Conservation (phyloP, 352 stramenopile genomes). For the Halophytophthora polymorphica region DNA sequence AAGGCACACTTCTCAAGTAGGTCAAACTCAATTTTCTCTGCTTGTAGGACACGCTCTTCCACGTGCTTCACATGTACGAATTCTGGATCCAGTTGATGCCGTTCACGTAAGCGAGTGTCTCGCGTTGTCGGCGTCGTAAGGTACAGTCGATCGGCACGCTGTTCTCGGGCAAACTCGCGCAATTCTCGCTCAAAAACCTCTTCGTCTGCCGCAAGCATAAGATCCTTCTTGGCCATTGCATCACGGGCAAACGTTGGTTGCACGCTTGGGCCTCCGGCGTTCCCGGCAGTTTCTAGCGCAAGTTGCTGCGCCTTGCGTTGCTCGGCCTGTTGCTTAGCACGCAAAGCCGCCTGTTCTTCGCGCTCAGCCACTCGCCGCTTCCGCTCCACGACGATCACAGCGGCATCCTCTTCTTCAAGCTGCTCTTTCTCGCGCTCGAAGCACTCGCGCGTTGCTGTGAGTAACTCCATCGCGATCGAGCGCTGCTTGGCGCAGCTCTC, state of each 20-base stretch:
- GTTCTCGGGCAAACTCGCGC: conserved; percentile 35
- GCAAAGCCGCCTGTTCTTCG: conserved; percentile 44
- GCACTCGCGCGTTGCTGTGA: conserved; percentile 51
- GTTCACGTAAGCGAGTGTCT: conserved; percentile 36
- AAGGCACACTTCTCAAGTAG: conserved; percentile 62
- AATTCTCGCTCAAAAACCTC: conserved; percentile 54
- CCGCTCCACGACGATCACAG: conserved; percentile 40
- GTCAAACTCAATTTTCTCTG: conserved; percentile 65
- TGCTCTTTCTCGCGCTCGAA: conserved; percentile 56
- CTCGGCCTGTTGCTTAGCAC: conserved; percentile 41
- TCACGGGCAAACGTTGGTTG: conserved; percentile 43
- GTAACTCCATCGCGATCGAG: conserved; percentile 52
- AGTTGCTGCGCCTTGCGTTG: conserved; percentile 24
- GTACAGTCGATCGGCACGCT: conserved; percentile 50
- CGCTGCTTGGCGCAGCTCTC: conserved; percentile 35
- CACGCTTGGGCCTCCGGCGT: conserved; percentile 11
- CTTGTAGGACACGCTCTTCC: conserved; percentile 38
- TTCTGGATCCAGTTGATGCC: conserved; percentile 44
- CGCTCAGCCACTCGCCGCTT: conserved; percentile 40
- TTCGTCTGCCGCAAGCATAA: conserved; percentile 54
- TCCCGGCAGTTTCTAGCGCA: conserved; percentile 7
- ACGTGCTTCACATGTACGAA: conserved; percentile 64
- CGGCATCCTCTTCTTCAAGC: conserved; percentile 45
- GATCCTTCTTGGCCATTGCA: conserved; percentile 51
- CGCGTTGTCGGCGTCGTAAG: conserved; percentile 36